These are phyloP conservation scores for Oryza punctata DNA, from an alignment of 176 grass and related monocot genomes.

Conservation along the genomic window DNA sequence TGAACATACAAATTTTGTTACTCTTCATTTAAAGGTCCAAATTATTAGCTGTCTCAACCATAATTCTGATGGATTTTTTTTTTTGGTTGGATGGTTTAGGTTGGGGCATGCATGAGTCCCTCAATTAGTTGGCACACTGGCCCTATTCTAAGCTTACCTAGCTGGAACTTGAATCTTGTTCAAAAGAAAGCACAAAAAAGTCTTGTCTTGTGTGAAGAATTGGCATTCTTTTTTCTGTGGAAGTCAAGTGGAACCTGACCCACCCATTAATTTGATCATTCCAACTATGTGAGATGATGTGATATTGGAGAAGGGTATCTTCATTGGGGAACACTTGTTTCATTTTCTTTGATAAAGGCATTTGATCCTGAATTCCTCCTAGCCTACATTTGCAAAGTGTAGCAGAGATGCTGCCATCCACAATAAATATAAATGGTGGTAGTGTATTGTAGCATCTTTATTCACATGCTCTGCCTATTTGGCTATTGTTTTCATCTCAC, in stretches of 20 bases:
- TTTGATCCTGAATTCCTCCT: constrained; percentile 39
- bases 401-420: constrained; percentile 37
- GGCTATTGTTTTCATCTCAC: constrained; percentile 1
- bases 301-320: constrained; percentile 43
- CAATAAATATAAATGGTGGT: constrained; percentile 35
- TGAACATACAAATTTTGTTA: background rate
- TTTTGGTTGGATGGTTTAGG: constrained; percentile 14
- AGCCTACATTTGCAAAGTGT: constrained; percentile 2
- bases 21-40: constrained; percentile 23
- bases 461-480: constrained; percentile 30
- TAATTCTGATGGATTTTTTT: constrained; percentile 37
- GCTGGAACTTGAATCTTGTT: constrained; percentile 15
- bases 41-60: constrained; percentile 39
- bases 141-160: background rate
- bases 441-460: constrained; percentile 29
- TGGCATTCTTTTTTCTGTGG: background rate
- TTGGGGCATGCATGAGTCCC: background rate
- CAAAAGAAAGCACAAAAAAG: background rate
- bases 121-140: constrained; percentile 10
- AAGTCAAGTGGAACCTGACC: constrained; percentile 28
- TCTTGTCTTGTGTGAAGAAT: constrained; percentile 6
- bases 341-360: constrained; percentile 1
- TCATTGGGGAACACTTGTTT: constrained; percentile 34
- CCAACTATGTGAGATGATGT: constrained; percentile 22
- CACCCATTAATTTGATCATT: constrained; percentile 12